These are phyloP conservation scores for Furculomyces boomerangus DNA, from an alignment of 371 early-diverging fungal species.

Conservation along the genomic window DNA sequence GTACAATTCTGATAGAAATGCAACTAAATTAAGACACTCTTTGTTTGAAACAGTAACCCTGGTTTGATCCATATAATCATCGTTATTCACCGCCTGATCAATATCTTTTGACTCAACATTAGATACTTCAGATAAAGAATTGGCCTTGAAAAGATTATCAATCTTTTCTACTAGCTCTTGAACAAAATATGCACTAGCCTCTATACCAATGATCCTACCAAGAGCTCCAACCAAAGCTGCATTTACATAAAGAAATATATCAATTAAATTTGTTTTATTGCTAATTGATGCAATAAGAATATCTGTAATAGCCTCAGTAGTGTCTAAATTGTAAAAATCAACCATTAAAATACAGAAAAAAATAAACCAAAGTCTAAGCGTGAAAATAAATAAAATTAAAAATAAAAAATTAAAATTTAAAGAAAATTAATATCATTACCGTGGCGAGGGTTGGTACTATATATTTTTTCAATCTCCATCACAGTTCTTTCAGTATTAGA, in stretches of 20 bases:
- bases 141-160: conserved; percentile 32
- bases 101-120: too few species aligned
- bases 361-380: neutral
- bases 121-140: too few species aligned
- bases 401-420: neutral
- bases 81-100: neutral
- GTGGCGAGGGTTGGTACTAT: conserved; percentile 60
- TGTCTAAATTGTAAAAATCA: conserved; percentile 26
- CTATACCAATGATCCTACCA: conserved; percentile 63
- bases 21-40: conserved; percentile 59
- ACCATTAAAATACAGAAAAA: neutral
- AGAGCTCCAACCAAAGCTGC: conserved; percentile 69
- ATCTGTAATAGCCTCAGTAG: conserved; percentile 64
- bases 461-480: conserved; percentile 55
- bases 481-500: conserved; percentile 76
- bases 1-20: conserved; percentile 68
- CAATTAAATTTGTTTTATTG: conserved; percentile 62
- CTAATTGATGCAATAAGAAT: conserved; percentile 54
- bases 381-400: neutral
- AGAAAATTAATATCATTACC: conserved; percentile 7
- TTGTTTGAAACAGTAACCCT: conserved; percentile 22
- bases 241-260: conserved; percentile 74
- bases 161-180: conserved; percentile 67
- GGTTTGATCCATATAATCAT: conserved; percentile 1
- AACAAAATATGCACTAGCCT: conserved; percentile 69